Base-by-base conservation (phyloP, 2,329 filamentous ascomycete genomes). In the Rhinocladiella mackenziei region DNA sequence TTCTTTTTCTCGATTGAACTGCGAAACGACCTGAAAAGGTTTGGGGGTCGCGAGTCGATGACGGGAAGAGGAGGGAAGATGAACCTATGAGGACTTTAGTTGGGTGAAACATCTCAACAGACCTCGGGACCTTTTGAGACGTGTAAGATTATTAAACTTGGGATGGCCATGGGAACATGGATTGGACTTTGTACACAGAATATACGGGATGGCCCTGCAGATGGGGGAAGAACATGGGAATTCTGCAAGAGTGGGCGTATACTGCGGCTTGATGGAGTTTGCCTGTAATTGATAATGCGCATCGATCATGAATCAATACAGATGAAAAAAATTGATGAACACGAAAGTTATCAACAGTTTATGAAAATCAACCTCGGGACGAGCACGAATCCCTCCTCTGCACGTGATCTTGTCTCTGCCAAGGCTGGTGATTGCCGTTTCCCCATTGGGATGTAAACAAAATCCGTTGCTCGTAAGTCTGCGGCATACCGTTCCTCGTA, bases 401-500 rank as follows among this genome's bases (percentile, higher is more conserved):
- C 38, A 41, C 38, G 38, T 41, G 38, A 35, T 35, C 8, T 26
- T n/a, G 7, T 8, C 8, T 22, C 6, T 22, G 32, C 32, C 32
- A 35, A 35, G 32, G 11, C 32, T 22, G 7, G 17, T 4, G 18
- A 20, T 35, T 7, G 28, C 20, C 5, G 6, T 43, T 43, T 11
- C 28, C 39, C 14, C 13, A 19, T 36, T 36, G 18, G 29, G 42
- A 32, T 39, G 42, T 47, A 47, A 47, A 47, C 44, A 47, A 47
- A 34, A 32, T n/a, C n/a, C n/a, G n/a, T n/a, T n/a, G n/a, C n/a
- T n/a, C n/a, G n/a, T n/a, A n/a, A n/a, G n/a, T n/a, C n/a, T n/a
- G n/a, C n/a, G n/a, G n/a, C n/a, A n/a, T n/a, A n/a, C n/a, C n/a
- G n/a, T n/a, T n/a, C n/a, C n/a, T n/a, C n/a, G n/a, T n/a, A n/a